Percentiles rank a stretch among this genome's conserved stretches.
phyloP scores from a whole-genome alignment of 768 basidiomycete species.

The Boletus patriciae region DNA sequence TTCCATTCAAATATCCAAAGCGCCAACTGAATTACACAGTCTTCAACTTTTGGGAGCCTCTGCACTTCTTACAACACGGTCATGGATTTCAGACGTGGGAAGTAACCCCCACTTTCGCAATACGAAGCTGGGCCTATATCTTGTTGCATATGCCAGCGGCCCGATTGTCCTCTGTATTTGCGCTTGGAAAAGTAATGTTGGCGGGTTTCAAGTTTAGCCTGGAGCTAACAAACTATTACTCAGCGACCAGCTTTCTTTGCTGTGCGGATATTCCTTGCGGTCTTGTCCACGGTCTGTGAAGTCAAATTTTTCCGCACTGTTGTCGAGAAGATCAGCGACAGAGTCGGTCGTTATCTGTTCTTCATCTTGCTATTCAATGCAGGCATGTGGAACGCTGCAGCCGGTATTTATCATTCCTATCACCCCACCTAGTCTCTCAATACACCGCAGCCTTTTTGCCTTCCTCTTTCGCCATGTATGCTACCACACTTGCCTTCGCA shows the following conservation, averaged over 20 bases:
- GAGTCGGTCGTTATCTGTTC: conserved; percentile 91
- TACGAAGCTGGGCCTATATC: conserved; percentile 94
- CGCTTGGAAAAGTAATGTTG: conserved; percentile 67
- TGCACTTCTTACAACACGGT: conserved; percentile 86
- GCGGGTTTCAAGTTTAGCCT: background rate
- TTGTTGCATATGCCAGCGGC: conserved; percentile 73
- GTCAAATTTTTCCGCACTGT: conserved; percentile 80
- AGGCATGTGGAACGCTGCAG: conserved; percentile 93
- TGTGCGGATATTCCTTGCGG: conserved; percentile 75
- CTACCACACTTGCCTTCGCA: conserved; percentile 74
- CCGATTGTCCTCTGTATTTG: conserved; percentile 55
- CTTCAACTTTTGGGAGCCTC: conserved; percentile 98
- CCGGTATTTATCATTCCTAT: conserved; percentile 47
- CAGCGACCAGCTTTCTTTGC: conserved; percentile 90
- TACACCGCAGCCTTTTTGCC: conserved; percentile 77
- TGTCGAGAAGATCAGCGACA: conserved; percentile 78
- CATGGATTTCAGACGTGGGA: conserved; percentile 99
- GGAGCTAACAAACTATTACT: conserved; percentile 16
- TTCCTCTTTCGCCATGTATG: conserved; percentile 94
- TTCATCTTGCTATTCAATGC: conserved; percentile 83
- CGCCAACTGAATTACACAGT: conserved; percentile 48
- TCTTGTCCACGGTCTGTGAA: conserved; percentile 75
- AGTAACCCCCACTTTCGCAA: conserved; percentile 84
- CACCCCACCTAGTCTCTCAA: conserved; percentile 11
- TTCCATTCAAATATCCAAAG: background rate